Evolutionary conservation across 2,329 filamentous ascomycete species (phyloP), one percentile per base, ranked within the genome.

Genomic region (Aspergillus sp.): DNA sequence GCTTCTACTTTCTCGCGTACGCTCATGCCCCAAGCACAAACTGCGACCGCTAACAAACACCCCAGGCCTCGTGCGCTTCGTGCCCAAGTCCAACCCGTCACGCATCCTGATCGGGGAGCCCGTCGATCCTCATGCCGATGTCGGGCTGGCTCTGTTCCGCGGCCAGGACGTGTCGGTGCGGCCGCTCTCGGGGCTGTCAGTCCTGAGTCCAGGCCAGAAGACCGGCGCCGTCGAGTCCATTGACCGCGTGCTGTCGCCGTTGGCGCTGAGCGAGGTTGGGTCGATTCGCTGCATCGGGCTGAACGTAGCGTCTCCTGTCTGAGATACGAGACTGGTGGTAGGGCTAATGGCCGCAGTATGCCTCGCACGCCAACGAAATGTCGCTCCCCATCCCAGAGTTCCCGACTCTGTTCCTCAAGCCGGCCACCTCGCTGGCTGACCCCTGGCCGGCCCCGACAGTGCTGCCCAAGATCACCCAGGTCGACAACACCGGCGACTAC

Each of bases 381-480:
- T 63, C 65, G 29, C 62, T 75, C 45, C 47, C 60, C 4, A 58
- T 75, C 17, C 73, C 74, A 0, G 58, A 62, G 0, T 61, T 75
- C 12, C 74, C 75, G 1, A 72, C 69, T 4, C 53, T 78, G 19
- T 77, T 76, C 57, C 58, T 74, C 57, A 78, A 78, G 50, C 74
- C 74, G 1, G 56, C 61, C 11, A 71, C 69, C 2, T 53, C 68
- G 3, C 61, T 78, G 6, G 65, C 65, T 3, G 69, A 74, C 47
- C 74, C 72, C 2, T 76, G 64, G 47, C 61, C 59, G 2, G 60
- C 63, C 3, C 63, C 68, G 7, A 70, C 67, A 0, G 48, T 68
- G 22, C 64, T 78, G 28, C 73, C 74, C 15, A 71, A 69, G 47
- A 59, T 68, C 43, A 70, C 69, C 0, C 64, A 72, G 39, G 49